Conservation (phyloP, 805 yeast species). For the Lipomyces chichibuensis region DNA sequence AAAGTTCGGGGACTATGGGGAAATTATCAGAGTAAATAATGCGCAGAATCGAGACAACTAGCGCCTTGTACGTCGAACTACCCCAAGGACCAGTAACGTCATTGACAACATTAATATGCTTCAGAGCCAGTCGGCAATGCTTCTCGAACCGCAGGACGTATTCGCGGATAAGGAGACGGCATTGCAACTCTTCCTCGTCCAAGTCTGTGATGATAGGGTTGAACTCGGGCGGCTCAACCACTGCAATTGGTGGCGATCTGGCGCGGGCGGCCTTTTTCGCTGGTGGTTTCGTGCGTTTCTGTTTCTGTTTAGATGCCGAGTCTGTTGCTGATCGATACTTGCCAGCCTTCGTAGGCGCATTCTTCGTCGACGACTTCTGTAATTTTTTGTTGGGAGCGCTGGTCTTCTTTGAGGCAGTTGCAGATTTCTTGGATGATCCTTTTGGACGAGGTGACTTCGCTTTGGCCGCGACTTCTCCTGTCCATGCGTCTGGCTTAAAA, state of each 20-base stretch:
- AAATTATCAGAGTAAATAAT: slow-evolving; percentile 42
- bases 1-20: slow-evolving; percentile 37
- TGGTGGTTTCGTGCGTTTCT: slow-evolving; percentile 19
- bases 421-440: slow-evolving; percentile 10
- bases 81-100: slow-evolving; percentile 46
- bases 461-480: slow-evolving; percentile 2
- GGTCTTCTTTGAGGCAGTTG: slow-evolving; percentile 5
- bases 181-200: slow-evolving; percentile 42
- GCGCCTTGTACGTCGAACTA: slow-evolving; percentile 44
- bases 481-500: slow-evolving; percentile 13
- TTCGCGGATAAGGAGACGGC: slow-evolving; percentile 45
- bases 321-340: slow-evolving; percentile 4
- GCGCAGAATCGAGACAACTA: slow-evolving; percentile 41
- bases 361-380: neutral
- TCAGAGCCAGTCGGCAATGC: slow-evolving; percentile 44
- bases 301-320: neutral
- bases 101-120: slow-evolving; percentile 43
- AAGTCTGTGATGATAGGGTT: slow-evolving; percentile 36
- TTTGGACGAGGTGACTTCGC: slow-evolving; percentile 1
- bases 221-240: slow-evolving; percentile 41
- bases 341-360: slow-evolving; percentile 12
- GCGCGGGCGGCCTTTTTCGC: slow-evolving; percentile 21
- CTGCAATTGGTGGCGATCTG: slow-evolving; percentile 26
- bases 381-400: neutral
- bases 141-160: slow-evolving; percentile 47